Percentiles rank a stretch among this genome's conserved stretches.
phyloP scores from a whole-genome alignment of 129 eudicot species.

The Scalesia atractyloides region DNA sequence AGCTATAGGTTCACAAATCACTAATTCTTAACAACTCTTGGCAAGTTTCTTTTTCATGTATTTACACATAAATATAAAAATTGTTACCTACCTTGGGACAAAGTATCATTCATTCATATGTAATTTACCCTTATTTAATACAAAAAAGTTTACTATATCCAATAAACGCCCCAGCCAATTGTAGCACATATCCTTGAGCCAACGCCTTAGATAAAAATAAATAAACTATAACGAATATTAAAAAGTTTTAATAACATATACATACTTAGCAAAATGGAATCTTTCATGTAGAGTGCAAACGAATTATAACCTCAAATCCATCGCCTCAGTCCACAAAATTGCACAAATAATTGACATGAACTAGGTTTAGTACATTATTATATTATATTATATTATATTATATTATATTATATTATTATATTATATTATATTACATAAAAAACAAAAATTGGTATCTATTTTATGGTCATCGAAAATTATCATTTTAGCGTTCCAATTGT shows the following conservation, averaged over 20 bases:
- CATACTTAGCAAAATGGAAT: neutral
- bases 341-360: slow-evolving; percentile 17
- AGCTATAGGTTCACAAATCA: too few species aligned
- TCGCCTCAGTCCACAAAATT: slow-evolving; percentile 4
- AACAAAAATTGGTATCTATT: slow-evolving; percentile 26
- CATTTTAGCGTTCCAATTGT: slow-evolving; percentile 17
- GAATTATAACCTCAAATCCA: slow-evolving; percentile 24
- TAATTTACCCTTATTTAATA: neutral
- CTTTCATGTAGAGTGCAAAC: slow-evolving; percentile 18
- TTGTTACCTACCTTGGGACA: neutral
- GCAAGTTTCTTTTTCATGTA: too few species aligned
- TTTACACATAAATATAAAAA: too few species aligned
- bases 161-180: too few species aligned
- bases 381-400: neutral
- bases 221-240: neutral
- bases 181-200: too few species aligned
- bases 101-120: neutral
- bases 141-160: neutral
- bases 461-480: slow-evolving; percentile 2
- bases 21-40: too few species aligned
- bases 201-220: too few species aligned
- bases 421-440: slow-evolving; percentile 8
- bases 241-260: neutral
- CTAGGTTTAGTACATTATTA: slow-evolving; percentile 7
- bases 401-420: neutral